Base-by-base conservation (phyloP, 176 grass and related monocot species). In the Triticum monococcum region DNA sequence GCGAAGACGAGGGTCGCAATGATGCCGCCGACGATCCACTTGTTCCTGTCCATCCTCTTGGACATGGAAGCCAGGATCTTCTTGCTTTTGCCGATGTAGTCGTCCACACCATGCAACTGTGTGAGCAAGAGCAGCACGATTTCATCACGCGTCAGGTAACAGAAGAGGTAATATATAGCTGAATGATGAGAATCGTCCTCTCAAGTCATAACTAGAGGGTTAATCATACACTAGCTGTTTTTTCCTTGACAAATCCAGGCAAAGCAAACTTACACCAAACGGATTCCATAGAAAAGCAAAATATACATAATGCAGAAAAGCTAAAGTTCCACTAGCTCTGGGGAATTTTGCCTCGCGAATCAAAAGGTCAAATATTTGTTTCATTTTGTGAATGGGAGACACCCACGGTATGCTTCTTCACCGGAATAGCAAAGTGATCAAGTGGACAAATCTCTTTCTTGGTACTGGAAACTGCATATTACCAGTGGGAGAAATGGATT, bases 1-100 rank as follows among this genome's bases (percentile, higher is more conserved):
- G 95, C 86, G 28, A 98, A 64, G 43, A 88, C 83, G 4, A 98
- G 95, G 18, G 80, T 70, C 6, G 67, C 73, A 4, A 98, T 95
- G 31, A 93, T 91, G 4, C 93, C 87, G 17, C 91, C 89, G 41
- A 93, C 88, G 38, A 95, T 93, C 95, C 95, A 98, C 63, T 98
- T 98, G 89, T 98, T 98, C 63, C 89, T 92, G 78, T 98, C 95
- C 87, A 98, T 95, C 91, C 95, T 98, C 79, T 95, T 98, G 41
- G 91, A 93, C 95, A 98, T 95, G 81, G 86, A 80, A 10, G 84
- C 83, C 30, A 95, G 84, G 59, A 98, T 95, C 84, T 93, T 98
- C 89, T 95, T 98, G 78, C 95, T 98, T 86, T 98, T 98, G 28
- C 91, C 83, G 31, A 95, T 69, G 73, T 90, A 89, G 59, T 98